Evolutionary conservation across 345 rosid genomes (phyloP), one percentile per base, ranked within the genome.

Genomic region (Eucalyptus sp.): DNA sequence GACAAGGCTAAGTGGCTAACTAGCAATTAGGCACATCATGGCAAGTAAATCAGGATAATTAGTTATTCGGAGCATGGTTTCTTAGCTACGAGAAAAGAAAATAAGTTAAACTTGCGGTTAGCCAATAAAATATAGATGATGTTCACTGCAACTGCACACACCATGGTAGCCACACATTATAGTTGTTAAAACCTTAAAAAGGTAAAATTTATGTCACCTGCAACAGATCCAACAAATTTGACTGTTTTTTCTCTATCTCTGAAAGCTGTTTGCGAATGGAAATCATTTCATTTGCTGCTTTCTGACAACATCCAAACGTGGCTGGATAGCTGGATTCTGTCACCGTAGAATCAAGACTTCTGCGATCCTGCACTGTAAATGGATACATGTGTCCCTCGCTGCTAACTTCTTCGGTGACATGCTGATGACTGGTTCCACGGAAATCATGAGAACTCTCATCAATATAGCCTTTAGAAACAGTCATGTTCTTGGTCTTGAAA

Each of bases 211-310:
- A 79, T 79, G 91, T 88, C 92, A 97, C 99, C 99, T 96, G 98
- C 79, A 97, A 91, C 88, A 95, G 89, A 90, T 96, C 98, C 92
- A 97, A 92, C 90, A 96, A 86, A 89, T 86, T 94, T 41, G 96
- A 93, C 89, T 96, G 98, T 90, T 93, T 95, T 90, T 90, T 94
- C 91, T 96, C 99, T 33, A 97, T 95, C 89, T 94, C 98, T 89
- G 90, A 90, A 91, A 96, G 98, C 87, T 97, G 97, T 90, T 95
- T 94, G 90, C 93, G 95, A 37, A 97, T 93, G 93, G 89, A 93
- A 92, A 91, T 91, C 96, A 97, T 95, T 92, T 96, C 97, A 91
- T 89, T 91, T 64, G 91, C 92, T 60, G 93, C 90, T 91, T 94
- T 95, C 68, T 94, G 93, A 91, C 95, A 97, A 88, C 95, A 96